Evolutionary conservation across 306 rosid species (phyloP).

Genomic region (Spatholobus suberectus): DNA sequence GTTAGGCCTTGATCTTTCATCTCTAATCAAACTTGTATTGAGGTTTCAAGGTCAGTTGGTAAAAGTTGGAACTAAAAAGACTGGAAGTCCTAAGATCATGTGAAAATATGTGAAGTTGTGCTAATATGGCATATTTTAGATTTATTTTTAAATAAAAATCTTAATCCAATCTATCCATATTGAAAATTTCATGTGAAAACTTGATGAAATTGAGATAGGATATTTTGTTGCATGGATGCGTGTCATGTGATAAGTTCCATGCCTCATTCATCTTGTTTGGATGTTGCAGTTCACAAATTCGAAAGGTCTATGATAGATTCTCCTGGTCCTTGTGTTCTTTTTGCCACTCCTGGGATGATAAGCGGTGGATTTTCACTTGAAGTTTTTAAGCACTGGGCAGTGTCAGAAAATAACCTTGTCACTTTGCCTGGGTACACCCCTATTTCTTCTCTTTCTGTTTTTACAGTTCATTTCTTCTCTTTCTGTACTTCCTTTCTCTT

Average conservation of each 20-base stretch:
- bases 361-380: conserved; percentile 93
- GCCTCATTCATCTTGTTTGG: conserved; percentile 45
- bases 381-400: conserved; percentile 95
- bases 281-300: conserved; percentile 74
- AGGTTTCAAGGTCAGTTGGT: not conserved
- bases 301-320: conserved; percentile 81
- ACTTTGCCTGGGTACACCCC: conserved; percentile 77
- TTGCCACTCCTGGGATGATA: conserved; percentile 98
- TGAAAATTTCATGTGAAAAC: conserved; percentile 9
- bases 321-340: conserved; percentile 97
- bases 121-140: not conserved
- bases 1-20: conserved; percentile 12
- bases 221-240: conserved; percentile 21
- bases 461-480: not conserved
- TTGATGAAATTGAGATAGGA: not conserved
- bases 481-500: not conserved
- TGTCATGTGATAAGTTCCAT: conserved; percentile 24
- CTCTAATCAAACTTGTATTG: not conserved
- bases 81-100: conserved; percentile 14
- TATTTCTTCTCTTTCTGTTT: not conserved
- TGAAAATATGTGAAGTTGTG: not conserved
- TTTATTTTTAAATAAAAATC: not conserved
- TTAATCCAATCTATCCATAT: conserved; percentile 9
- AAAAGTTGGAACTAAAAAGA: not conserved
- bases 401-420: conserved; percentile 79